Percentiles rank a stretch among this genome's conserved stretches.
These are phyloP conservation scores for Pichia manshurica DNA, from an alignment of 805 yeast genomes.

Conservation along the genomic window DNA sequence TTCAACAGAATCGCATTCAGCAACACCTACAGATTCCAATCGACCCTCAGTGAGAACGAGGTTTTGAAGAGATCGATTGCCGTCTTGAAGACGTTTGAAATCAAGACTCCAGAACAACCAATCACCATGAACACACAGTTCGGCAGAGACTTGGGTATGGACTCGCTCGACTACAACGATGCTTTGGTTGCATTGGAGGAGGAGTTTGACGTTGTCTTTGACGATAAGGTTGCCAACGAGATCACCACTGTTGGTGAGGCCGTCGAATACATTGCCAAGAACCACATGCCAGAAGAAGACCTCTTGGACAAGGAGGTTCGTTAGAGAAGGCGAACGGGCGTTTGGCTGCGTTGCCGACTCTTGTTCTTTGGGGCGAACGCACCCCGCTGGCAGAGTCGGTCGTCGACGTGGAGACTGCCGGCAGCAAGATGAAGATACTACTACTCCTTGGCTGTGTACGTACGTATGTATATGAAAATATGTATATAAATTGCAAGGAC, in stretches of 20 bases:
- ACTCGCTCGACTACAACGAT: conserved; percentile 92
- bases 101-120: conserved; percentile 23
- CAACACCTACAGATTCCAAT: conserved; percentile 18
- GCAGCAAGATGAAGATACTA: no score
- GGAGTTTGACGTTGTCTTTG: conserved; percentile 51
- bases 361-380: no score
- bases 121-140: conserved; percentile 41
- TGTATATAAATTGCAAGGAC: no score
- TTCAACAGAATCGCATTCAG: conserved; percentile 1
- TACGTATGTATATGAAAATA: no score
- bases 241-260: conserved; percentile 58
- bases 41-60: conserved; percentile 59
- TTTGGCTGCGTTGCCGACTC: no score
- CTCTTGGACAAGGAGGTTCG: conserved; percentile 33
- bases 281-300: conserved; percentile 32
- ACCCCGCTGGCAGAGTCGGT: no score
- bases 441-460: no score
- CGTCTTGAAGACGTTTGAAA: conserved; percentile 57
- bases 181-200: conserved; percentile 95
- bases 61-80: conserved; percentile 77
- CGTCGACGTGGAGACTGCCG: no score
- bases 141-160: conserved; percentile 75
- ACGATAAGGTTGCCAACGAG: conserved; percentile 46
- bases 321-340: conserved; percentile 14
- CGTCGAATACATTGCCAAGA: conserved; percentile 44